Evolutionary conservation across 148 eudicot species (phyloP), one percentile per base, ranked within the genome.

Genomic region (Chenopodium album): DNA sequence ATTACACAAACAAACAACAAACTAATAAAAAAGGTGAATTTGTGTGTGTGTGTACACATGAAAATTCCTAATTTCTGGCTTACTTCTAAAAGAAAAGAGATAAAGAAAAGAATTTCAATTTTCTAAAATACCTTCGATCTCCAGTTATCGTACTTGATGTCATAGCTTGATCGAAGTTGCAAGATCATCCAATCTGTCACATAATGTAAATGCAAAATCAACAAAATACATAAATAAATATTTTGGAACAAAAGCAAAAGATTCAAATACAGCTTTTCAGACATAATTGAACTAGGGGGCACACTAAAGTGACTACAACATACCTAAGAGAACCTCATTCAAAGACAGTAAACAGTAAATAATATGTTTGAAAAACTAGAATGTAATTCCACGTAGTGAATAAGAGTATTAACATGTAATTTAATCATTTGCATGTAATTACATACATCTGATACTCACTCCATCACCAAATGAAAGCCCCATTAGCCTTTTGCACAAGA

Each of bases 141-240:
- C 98, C 98, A 54, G 91, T 87, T 81, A 87, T 76, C 85, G 87
- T 88, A 88, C 87, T 94, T 66, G 98, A 96, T 80, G 91, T 79
- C 99, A 96, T 96, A 82, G 71, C 88, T 82, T 71, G 82, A 83
- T 47, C 75, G 77, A 77, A 80, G 76, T 79, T 69, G 84, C 85
- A 91, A 85, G 92, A 84, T 82, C 92, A 92, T 91, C 89, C 90
- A 93, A 91, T 67, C 82, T 83, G 82, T 69, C 78, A 80, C 26
- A 70, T 74, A 80, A 86, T 32, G n/a, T 65, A 79, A 34, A 62
- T 41, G 69, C 46, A 29, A 29, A 68, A 52, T 14, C 4, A 17
- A 4, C 22, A 54, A 59, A 41, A 28, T 2, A 63, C 46, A 60
- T 26, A 37, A 34, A 76, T 19, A 50, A 17, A 22, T 26, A 54